Evolutionary conservation across 2,329 filamentous ascomycete species (phyloP).

Genomic region (Teratosphaeria epicoccoides): DNA sequence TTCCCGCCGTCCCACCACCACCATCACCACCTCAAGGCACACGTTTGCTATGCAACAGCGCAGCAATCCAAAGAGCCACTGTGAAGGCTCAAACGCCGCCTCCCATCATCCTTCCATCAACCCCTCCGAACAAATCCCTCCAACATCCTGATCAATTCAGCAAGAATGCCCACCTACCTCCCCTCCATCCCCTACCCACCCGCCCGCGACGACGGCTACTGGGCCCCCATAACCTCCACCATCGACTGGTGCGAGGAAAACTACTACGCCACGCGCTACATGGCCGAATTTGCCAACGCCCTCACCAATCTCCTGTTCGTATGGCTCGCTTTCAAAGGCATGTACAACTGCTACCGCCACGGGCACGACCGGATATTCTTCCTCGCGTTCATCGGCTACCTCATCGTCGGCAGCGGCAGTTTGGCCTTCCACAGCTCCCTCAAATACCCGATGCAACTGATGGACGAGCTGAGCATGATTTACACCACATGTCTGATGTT

Average conservation of each 20-base stretch:
- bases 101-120: neutral
- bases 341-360: conserved; percentile 60
- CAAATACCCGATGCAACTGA: conserved; percentile 61
- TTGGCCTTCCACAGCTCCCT: conserved; percentile 55
- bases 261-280: conserved; percentile 64
- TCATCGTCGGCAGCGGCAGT: conserved; percentile 50
- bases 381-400: conserved; percentile 52
- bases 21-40: neutral
- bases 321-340: conserved; percentile 63
- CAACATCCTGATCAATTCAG: neutral
- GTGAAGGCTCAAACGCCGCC: neutral
- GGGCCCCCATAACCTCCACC: conserved; percentile 61
- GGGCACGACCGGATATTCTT: conserved; percentile 67
- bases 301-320: conserved; percentile 76
- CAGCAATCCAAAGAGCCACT: neutral
- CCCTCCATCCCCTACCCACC: conserved; percentile 24
- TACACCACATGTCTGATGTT: conserved; percentile 61
- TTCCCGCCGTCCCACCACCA: neutral
- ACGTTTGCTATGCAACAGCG: neutral
- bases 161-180: conserved; percentile 29
- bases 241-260: conserved; percentile 76
- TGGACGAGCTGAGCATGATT: conserved; percentile 62
- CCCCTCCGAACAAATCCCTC: neutral
- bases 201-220: conserved; percentile 30
- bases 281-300: conserved; percentile 69